Base-by-base conservation (phyloP, 805 yeast species). In the Pichia heedii region DNA sequence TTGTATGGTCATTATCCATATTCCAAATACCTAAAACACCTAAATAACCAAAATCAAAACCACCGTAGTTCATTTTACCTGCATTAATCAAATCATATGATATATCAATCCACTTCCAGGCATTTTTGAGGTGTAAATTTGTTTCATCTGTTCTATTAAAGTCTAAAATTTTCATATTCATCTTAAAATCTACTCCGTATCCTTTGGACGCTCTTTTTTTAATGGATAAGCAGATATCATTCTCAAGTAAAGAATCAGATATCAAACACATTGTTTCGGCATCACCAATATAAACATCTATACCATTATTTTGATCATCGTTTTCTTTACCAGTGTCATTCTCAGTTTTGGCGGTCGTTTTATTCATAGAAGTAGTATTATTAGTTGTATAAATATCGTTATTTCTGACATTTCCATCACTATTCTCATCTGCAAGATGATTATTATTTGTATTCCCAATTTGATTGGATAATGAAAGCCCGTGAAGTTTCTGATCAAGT, bases 11-110 rank as follows among this genome's bases (percentile, higher is more conserved):
- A 5, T 70, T 74, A 16, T 73, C 70, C 26, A 89, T 89, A 53
- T 79, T 79, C 98, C 97, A 90, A 30, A 90, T 77, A 10, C 95
- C 95, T 22, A 79, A 62, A 3, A 90, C 94, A 7, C 98, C 98
- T 50, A 84, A 81, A 57, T 76, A 88, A 1, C 95, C 89, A 27
- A 90, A 69, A 56, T 90, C 96, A 33, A 86, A 65, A 16, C 76
- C 80, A 21, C 77, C 79, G 5, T 82, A 71, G 3, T 76, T 67
- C 83, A 85, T 81, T 2, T 81, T 67, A 0, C 85, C 82, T 40
- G 79, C 74, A 18, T 71, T 72, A 4, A 78, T 77, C 1, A 84
- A 71, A 35, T 74, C 76, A 42, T 76, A 73, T 0, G 94, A 86
- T 40, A 84, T 74, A 1, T 77, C 74, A 27, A 90, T 64, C 97